A percentile compares a stretch with the other conserved stretches of the same genome.
phyloP scores from a whole-genome alignment of 2,329 filamentous ascomycete genomes.

The Penicillium griseofulvum region DNA sequence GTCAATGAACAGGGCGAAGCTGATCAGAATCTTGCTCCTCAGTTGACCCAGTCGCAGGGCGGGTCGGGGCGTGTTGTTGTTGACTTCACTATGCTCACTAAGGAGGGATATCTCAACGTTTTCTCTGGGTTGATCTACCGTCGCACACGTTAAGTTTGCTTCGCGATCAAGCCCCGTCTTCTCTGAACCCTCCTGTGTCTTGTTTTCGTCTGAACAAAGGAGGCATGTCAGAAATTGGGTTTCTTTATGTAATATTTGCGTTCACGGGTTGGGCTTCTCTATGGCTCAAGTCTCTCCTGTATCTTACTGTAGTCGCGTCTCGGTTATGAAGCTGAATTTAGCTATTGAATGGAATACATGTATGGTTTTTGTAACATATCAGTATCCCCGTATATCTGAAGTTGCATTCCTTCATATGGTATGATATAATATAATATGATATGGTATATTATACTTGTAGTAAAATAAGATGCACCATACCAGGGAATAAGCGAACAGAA shows the following conservation, averaged over 20 bases:
- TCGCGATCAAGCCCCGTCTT: neutral
- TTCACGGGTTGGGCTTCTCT: neutral
- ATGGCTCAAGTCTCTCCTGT: neutral
- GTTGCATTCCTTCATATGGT: neutral
- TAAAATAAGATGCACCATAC: neutral
- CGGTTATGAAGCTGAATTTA: neutral
- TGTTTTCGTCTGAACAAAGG: neutral
- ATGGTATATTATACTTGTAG: neutral
- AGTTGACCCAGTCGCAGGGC: slow-evolving; percentile 23
- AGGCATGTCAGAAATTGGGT: neutral
- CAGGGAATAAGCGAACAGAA: neutral
- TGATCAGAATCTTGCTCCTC: slow-evolving; percentile 28
- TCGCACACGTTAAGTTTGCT: slow-evolving; percentile 23
- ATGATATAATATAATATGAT: neutral
- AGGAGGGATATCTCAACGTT: slow-evolving; percentile 44
- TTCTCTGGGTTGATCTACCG: slow-evolving; percentile 38
- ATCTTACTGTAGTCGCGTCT: neutral
- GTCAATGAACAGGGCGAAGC: slow-evolving; percentile 26
- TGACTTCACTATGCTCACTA: slow-evolving; percentile 43
- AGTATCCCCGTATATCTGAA: neutral
- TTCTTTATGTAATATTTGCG: neutral
- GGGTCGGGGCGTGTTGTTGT: slow-evolving; percentile 32
- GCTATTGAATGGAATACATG: neutral
- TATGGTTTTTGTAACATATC: neutral
- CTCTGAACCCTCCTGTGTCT: neutral